A percentile compares a stretch with the other conserved stretches of the same genome.
phyloP scores from a whole-genome alignment of 2,329 filamentous ascomycete genomes.

The Exophiala oligosperma region DNA sequence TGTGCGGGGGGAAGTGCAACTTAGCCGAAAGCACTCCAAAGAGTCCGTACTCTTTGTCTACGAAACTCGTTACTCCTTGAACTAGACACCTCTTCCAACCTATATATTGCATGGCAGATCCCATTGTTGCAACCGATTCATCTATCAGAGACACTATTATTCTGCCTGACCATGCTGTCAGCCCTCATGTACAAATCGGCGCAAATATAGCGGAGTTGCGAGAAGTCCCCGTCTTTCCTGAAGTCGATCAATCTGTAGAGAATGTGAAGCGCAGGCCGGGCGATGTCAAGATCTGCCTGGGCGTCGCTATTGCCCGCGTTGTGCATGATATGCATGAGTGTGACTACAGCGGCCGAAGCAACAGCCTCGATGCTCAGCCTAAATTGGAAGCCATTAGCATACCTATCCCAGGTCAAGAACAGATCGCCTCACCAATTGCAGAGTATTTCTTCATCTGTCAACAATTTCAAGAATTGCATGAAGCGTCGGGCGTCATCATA shows the following conservation, averaged over 20 bases:
- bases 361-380: conserved; percentile 93
- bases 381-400: background rate
- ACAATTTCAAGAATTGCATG: conserved; percentile 89
- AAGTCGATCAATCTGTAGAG: conserved; percentile 45
- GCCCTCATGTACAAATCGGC: conserved; percentile 16
- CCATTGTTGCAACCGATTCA: background rate
- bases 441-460: conserved; percentile 87
- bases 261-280: conserved; percentile 11
- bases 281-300: conserved; percentile 8
- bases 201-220: conserved; percentile 71
- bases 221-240: conserved; percentile 93
- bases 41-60: too few species aligned
- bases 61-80: too few species aligned
- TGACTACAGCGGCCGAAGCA: conserved; percentile 85
- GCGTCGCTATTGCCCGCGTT: conserved; percentile 72
- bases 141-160: background rate
- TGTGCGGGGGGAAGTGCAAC: too few species aligned
- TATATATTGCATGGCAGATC: too few species aligned
- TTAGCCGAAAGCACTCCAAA: too few species aligned
- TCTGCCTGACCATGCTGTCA: conserved; percentile 5
- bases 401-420: background rate
- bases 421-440: conserved; percentile 76
- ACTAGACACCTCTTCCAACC: too few species aligned
- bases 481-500: conserved; percentile 45
- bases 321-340: conserved; percentile 94